Evolutionary conservation across 1,284 basidiomycete species (phyloP).

Genomic region (Gomphus bonarii): DNA sequence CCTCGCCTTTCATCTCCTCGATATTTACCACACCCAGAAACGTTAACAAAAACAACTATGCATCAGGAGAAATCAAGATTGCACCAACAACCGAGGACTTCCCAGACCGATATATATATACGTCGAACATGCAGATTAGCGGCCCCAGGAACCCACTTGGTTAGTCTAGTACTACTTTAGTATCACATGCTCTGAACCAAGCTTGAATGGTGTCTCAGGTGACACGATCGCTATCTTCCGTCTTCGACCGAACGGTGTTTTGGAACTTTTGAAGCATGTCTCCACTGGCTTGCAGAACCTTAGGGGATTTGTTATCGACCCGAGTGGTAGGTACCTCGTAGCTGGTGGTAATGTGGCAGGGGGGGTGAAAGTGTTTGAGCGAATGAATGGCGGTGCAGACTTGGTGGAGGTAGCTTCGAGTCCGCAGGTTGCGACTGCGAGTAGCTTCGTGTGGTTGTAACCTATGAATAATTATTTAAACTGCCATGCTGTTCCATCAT

Average conservation of each 20-base stretch:
- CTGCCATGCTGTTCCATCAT: background rate
- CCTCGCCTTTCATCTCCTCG: too few relatives aligned
- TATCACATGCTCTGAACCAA: background rate
- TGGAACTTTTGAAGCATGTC: conserved; percentile 12
- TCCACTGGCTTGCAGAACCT: conserved; percentile 13
- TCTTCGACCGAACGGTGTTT: conserved; percentile 2
- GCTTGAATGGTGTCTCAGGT: conserved; percentile 21
- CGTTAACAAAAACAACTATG: too few relatives aligned
- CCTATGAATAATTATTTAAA: background rate
- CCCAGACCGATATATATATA: too few relatives aligned
- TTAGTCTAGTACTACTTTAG: too few relatives aligned
- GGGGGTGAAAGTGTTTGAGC: conserved; percentile 13
- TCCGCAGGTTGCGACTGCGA: conserved; percentile 4
- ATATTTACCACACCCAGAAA: too few relatives aligned
- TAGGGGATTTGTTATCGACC: conserved; percentile 12
- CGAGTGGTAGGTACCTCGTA: conserved; percentile 12
- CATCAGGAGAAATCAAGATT: too few relatives aligned
- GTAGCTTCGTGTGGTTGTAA: conserved; percentile 11
- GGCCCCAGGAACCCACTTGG: too few relatives aligned
- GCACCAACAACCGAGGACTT: too few relatives aligned
- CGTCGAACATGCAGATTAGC: too few relatives aligned
- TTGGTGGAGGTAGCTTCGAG: conserved; percentile 5
- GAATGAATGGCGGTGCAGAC: conserved; percentile 9
- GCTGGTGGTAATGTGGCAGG: conserved; percentile 13
- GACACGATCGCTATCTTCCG: conserved; percentile 54